Evolutionary conservation across 2,329 filamentous ascomycete species (phyloP).

Genomic region (Thermothelomyces thermophilus): DNA sequence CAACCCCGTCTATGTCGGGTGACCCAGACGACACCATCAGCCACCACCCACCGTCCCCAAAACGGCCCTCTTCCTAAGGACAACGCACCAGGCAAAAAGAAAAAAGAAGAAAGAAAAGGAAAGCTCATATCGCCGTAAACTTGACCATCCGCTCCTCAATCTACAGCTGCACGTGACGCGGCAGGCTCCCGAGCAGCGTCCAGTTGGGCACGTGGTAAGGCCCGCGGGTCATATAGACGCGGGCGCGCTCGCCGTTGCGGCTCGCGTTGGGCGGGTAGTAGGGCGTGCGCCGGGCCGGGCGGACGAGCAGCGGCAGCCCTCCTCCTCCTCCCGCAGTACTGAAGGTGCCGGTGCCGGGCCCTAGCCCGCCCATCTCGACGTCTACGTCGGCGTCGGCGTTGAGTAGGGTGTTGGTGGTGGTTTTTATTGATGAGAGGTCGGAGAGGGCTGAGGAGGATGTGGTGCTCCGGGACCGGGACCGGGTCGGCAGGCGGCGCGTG

Average conservation of each 20-base stretch:
- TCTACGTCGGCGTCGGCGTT: no score
- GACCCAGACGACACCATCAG: no score
- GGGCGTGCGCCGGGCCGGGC: constrained; percentile 16
- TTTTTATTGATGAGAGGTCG: no score
- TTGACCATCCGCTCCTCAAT: constrained; percentile 19
- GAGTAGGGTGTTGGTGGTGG: no score
- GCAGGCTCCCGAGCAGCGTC: constrained; percentile 20
- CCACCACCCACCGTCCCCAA: no score
- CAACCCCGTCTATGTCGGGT: no score
- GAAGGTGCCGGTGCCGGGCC: neutral
- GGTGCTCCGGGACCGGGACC: constrained; percentile 4
- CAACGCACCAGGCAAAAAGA: no score
- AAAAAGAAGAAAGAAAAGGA: no score
- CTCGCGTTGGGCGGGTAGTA: constrained; percentile 24
- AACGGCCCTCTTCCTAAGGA: no score
- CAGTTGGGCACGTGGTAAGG: constrained; percentile 22
- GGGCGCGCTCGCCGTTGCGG: constrained; percentile 13
- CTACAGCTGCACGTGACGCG: constrained; percentile 17
- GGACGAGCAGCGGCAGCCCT: neutral
- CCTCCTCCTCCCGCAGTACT: neutral
- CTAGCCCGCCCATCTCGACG: no score
- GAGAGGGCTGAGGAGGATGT: neutral
- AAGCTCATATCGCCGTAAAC: constrained; percentile 12
- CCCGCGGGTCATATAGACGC: constrained; percentile 20
- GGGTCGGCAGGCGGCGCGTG: constrained; percentile 9